Evolutionary conservation across 768 basidiomycete genomes (phyloP), one percentile per base, ranked within the genome.

Genomic region (Phaeotremella skinneri): DNA sequence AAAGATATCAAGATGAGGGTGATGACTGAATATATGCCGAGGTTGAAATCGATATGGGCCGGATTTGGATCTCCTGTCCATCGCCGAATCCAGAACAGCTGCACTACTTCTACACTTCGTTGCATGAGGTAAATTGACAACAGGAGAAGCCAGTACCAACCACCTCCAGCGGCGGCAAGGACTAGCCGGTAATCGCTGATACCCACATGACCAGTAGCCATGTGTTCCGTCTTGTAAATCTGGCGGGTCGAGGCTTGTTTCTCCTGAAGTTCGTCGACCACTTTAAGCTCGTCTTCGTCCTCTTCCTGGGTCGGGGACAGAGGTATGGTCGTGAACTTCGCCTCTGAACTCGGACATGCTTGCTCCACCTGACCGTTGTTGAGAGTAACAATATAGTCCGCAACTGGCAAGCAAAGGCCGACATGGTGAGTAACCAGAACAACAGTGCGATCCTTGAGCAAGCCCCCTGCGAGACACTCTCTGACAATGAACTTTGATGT

Each of bases 351-450:
- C n/a, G 60, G 55, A 57, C 65, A 67, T 4, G 70, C 67, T 55
- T 63, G 52, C 31, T 67, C 57, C 26, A 72, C 54, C 6, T 25
- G 50, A 2, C 68, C 70, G 4, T 60, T 37, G 23, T 31, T 47
- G 17, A 72, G 58, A 2, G 54, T 20, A 11, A 78, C 61, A 4
- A 77, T 59, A 31, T 55, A 68, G 17, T 70, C 56, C 1, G 72
- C 72, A 6, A 45, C 63, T 0, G 72, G 70, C 2, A 77, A 60
- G n/a, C 72, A 70, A 1, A 77, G 66, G 0, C 55, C 56, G 21
- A 76, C 73, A 27, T 76, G 73, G 57, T 78, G 77, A 11, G 74
- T 76, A 41, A 76, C 73, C 14, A 78, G 59, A 17, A 78, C 58
- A 29, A 76, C 52, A 0, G 74, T 76, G 0, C 77, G 62, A 20